These are phyloP conservation scores for Chaetomium sp. DNA, from an alignment of 2,329 filamentous ascomycete genomes.

Conservation along the genomic window DNA sequence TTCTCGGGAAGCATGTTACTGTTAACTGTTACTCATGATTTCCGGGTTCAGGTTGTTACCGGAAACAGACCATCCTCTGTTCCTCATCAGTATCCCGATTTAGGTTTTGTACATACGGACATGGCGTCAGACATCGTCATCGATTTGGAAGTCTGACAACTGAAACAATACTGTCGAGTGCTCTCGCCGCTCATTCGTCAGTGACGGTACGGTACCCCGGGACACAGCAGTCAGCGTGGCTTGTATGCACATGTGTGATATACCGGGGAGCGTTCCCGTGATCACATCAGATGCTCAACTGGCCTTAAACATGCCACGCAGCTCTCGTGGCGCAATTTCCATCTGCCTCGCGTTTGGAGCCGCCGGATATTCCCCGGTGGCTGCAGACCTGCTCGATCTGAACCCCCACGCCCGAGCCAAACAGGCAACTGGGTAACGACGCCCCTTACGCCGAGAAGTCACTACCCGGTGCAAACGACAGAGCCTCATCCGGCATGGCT, in stretches of 20 bases:
- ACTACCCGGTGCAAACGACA: slow-evolving; percentile 10
- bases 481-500: slow-evolving; percentile 22
- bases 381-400: slow-evolving; percentile 3
- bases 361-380: slow-evolving; percentile 14
- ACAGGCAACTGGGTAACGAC: slow-evolving; percentile 7
- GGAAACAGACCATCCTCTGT: background rate
- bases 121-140: slow-evolving; percentile 18
- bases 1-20: background rate
- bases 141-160: background rate
- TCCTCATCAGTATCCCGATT: background rate
- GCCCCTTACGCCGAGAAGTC: background rate
- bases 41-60: background rate
- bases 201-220: slow-evolving; percentile 8
- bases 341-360: slow-evolving; percentile 5
- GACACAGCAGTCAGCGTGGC: slow-evolving; percentile 1
- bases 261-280: slow-evolving; percentile 9
- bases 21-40: background rate
- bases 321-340: slow-evolving; percentile 15
- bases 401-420: slow-evolving; percentile 20
- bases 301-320: slow-evolving; percentile 28
- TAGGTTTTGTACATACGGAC: no score
- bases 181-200: slow-evolving; percentile 2
- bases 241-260: background rate
- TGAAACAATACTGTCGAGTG: background rate
- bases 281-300: slow-evolving; percentile 13